Evolutionary conservation across 2,329 filamentous ascomycete species (phyloP).

Genomic region (Camillea tinctor): DNA sequence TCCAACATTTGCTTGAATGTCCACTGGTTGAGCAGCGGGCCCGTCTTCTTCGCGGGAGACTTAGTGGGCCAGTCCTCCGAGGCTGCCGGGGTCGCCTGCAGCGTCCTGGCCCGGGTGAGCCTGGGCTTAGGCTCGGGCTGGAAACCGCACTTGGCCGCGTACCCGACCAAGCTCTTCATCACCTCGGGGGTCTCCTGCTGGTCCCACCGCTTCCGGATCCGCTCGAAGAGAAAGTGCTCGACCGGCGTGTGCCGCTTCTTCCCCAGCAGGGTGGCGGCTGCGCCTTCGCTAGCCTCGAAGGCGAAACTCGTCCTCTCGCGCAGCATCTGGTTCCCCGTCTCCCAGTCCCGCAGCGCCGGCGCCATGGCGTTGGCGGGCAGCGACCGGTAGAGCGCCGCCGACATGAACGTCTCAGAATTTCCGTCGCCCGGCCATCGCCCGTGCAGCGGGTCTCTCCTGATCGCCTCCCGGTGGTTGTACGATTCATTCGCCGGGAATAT

Average conservation of each 20-base stretch:
- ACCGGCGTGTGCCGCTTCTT: slow-evolving; percentile 16
- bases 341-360: slow-evolving; percentile 32
- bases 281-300: slow-evolving; percentile 25
- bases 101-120: neutral
- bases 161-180: slow-evolving; percentile 27
- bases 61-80: neutral
- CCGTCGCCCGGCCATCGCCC: slow-evolving; percentile 29
- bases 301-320: slow-evolving; percentile 21
- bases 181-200: slow-evolving; percentile 20
- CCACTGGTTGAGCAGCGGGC: neutral
- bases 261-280: slow-evolving; percentile 21
- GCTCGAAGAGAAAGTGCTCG: slow-evolving; percentile 23
- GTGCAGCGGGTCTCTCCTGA: slow-evolving; percentile 27
- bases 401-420: slow-evolving; percentile 26
- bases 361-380: slow-evolving; percentile 29
- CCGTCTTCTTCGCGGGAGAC: neutral
- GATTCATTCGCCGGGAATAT: slow-evolving; percentile 29
- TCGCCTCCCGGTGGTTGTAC: slow-evolving; percentile 26
- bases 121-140: neutral
- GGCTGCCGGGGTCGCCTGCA: too few relatives aligned
- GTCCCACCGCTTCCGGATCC: slow-evolving; percentile 19
- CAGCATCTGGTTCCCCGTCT: slow-evolving; percentile 30
- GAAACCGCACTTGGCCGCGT: slow-evolving; percentile 14
- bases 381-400: slow-evolving; percentile 24
- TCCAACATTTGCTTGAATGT: neutral